Conservation (phyloP, 1,284 basidiomycete genomes). For the Volvariella surrecta region DNA sequence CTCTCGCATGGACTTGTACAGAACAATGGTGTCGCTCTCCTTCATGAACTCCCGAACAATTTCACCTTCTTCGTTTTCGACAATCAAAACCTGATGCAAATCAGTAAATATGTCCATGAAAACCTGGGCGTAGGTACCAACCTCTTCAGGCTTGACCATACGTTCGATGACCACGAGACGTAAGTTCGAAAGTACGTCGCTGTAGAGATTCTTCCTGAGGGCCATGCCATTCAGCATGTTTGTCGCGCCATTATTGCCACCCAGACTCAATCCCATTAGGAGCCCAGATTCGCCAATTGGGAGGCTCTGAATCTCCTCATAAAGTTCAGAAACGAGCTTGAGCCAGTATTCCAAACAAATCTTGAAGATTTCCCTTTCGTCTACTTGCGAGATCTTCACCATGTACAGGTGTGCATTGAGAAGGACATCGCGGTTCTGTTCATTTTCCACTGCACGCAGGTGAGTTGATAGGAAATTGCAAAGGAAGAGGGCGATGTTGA, state of each 20-base stretch:
- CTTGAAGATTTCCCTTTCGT: slow-evolving; percentile 99
- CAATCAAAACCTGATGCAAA: slow-evolving; percentile 76
- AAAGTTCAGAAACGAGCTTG: slow-evolving; percentile 97
- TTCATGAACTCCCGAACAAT: slow-evolving; percentile 99
- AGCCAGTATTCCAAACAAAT: slow-evolving; percentile 99
- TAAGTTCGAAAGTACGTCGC: slow-evolving; percentile 91
- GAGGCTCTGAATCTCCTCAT: slow-evolving; percentile 91
- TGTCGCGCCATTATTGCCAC: slow-evolving; percentile 51
- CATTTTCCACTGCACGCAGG: slow-evolving; percentile 88
- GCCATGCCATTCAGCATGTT: slow-evolving; percentile 71
- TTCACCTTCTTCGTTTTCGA: slow-evolving; percentile 99
- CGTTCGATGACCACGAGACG: slow-evolving; percentile 96
- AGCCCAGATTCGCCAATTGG: slow-evolving; percentile 92
- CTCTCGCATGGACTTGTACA: slow-evolving; percentile 99
- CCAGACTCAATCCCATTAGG: slow-evolving; percentile 88
- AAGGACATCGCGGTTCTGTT: slow-evolving; percentile 87
- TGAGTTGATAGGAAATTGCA: slow-evolving; percentile 94
- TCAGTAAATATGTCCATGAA: slow-evolving; percentile 3
- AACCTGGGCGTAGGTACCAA: slow-evolving; percentile 28
- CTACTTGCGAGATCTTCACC: slow-evolving; percentile 97
- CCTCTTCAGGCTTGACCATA: slow-evolving; percentile 99
- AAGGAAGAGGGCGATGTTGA: slow-evolving; percentile 95
- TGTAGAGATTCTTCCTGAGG: slow-evolving; percentile 90
- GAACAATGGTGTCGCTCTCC: slow-evolving; percentile 96
- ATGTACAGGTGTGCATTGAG: slow-evolving; percentile 97